Base-by-base conservation (phyloP, 1,284 basidiomycete species). In the Cutaneotrichosporon arboriforme region DNA sequence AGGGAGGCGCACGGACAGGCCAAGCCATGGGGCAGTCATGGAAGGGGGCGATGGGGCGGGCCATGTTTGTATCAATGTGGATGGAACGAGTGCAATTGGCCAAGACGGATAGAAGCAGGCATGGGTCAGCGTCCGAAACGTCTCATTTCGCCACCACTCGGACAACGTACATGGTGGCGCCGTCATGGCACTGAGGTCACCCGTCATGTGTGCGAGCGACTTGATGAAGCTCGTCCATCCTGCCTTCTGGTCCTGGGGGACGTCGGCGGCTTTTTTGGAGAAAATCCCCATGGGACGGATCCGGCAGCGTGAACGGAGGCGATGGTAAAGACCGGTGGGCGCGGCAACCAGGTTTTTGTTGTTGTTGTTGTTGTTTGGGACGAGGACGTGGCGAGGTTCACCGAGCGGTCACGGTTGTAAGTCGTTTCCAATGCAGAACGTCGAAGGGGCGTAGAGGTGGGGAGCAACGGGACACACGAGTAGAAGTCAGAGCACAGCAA, bases 111-210 rank as follows among this genome's bases (percentile, higher is more conserved):
- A 23, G 4, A 1, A 43, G 13, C 18, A 14, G 17, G 39, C 39
- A 10, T 14, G 39, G 34, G 21, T 43, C 33, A 23, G 31, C 23
- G 43, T 17, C 20, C 44, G 5, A 31, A 14, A 21, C 15, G 8
- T 37, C n/a, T 5, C 26, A 31, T 10, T 10, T 31, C 5, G 26
- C 26, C 26, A 31, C 10, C 26, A 8, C 33, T 35, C 33, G 13
- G 41, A 26, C 14, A 21, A 66, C 67, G 60, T 67, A 77, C 62
- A 70, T 66, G 77, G 74, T n/a, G 94, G 94, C 0, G 93, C 94
- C 0, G 94, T 97, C 78, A 98, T 80, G 4, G 86, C 85, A 1
- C 88, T 94, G 49, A 98, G 81, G 77, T 98, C 94, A 55, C 93
- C 93, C 2, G 88, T 89, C 70, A 90, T 84, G 48, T 84, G 84